phyloP scores from a whole-genome alignment of 2,329 filamentous ascomycete species.

The Biscogniauxia sp. region DNA sequence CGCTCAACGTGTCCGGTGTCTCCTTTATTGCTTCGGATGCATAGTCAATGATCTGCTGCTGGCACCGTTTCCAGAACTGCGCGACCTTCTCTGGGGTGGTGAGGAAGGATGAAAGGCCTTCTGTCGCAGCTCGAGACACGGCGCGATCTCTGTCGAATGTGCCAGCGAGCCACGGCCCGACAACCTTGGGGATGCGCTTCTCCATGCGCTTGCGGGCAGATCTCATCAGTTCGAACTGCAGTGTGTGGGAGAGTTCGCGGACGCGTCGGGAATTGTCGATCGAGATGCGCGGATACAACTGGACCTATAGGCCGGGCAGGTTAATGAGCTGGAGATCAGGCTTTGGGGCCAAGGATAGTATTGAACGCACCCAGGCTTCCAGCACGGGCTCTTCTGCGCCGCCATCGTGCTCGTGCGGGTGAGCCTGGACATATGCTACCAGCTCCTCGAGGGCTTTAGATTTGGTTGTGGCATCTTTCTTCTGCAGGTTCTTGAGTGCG shows the following conservation, averaged over 20 bases:
- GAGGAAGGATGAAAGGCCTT: slow-evolving; percentile 74
- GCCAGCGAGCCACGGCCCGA: slow-evolving; percentile 89
- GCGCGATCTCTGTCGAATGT: slow-evolving; percentile 80
- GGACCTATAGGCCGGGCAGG: slow-evolving; percentile 53
- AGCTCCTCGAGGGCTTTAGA: slow-evolving; percentile 87
- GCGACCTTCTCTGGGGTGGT: slow-evolving; percentile 74
- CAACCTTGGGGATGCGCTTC: slow-evolving; percentile 70
- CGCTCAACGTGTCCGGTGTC: slow-evolving; percentile 77
- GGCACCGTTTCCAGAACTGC: slow-evolving; percentile 78
- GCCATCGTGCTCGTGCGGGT: slow-evolving; percentile 51
- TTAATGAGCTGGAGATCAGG: slow-evolving; percentile 13
- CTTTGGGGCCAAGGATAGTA: neutral
- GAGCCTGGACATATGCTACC: slow-evolving; percentile 58
- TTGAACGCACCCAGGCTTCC: slow-evolving; percentile 71
- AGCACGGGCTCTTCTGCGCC: slow-evolving; percentile 79
- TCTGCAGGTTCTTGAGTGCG: slow-evolving; percentile 86
- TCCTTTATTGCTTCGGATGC: slow-evolving; percentile 78
- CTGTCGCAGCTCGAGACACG: slow-evolving; percentile 72
- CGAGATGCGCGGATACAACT: slow-evolving; percentile 82
- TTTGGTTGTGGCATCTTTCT: slow-evolving; percentile 92
- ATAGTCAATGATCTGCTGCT: slow-evolving; percentile 77
- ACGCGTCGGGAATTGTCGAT: slow-evolving; percentile 88
- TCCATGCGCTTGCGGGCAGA: slow-evolving; percentile 79
- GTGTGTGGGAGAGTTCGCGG: slow-evolving; percentile 76
- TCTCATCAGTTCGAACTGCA: slow-evolving; percentile 64